These are phyloP conservation scores for Infundibulicybe gibba DNA, from an alignment of 768 basidiomycete species.

Conservation along the genomic window DNA sequence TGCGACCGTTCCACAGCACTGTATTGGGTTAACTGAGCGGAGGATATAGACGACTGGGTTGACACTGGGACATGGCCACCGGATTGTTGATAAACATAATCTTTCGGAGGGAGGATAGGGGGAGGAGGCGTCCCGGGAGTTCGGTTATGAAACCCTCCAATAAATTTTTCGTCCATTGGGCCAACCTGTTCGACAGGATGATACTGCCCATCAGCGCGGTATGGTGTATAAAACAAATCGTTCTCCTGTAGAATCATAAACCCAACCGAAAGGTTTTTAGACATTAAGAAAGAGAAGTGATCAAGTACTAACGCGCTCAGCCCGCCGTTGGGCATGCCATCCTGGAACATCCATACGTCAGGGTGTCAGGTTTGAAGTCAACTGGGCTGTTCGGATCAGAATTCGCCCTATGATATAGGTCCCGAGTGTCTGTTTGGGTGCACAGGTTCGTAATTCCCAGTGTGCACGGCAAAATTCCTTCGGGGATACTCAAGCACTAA, in stretches of 20 bases:
- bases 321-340: slow-evolving; percentile 69
- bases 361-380: too few species aligned
- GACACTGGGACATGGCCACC: slow-evolving; percentile 12
- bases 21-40: slow-evolving; percentile 44
- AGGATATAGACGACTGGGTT: slow-evolving; percentile 26
- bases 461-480: too few species aligned
- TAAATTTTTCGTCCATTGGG: slow-evolving; percentile 60
- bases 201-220: slow-evolving; percentile 40
- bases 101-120: slow-evolving; percentile 47
- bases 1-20: slow-evolving; percentile 66
- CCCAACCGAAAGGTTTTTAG: background rate
- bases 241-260: slow-evolving; percentile 24
- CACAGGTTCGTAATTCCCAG: too few species aligned
- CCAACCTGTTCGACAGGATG: slow-evolving; percentile 52
- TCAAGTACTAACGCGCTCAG: slow-evolving; percentile 41
- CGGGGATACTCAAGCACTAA: too few species aligned
- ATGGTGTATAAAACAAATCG: slow-evolving; percentile 19
- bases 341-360: slow-evolving; percentile 73
- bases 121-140: slow-evolving; percentile 37
- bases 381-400: too few species aligned
- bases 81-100: slow-evolving; percentile 23
- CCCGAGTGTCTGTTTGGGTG: too few species aligned
- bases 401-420: too few species aligned
- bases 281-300: background rate
- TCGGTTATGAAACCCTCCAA: slow-evolving; percentile 49